Evolutionary conservation across 78 protist genomes (phyloP).

Genomic region (Tieghemostelium lacteum): DNA sequence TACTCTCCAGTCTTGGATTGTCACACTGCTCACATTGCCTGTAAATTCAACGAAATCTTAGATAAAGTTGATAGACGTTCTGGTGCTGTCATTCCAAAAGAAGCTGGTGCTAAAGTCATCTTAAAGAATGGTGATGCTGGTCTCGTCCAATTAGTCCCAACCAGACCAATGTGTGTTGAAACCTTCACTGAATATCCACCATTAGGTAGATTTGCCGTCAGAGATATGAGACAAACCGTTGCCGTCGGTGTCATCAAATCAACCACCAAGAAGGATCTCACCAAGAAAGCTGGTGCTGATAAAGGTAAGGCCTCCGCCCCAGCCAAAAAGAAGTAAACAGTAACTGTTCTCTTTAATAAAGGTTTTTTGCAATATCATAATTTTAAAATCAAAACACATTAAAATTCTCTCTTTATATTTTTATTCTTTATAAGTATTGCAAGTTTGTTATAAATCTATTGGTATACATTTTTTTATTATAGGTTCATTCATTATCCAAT

Average conservation of each 20-base stretch:
- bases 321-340: slow-evolving; percentile 24
- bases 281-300: slow-evolving; percentile 36
- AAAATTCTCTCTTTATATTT: no score
- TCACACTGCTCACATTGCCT: slow-evolving; percentile 99
- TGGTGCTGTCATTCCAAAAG: slow-evolving; percentile 84
- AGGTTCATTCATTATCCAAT: no score
- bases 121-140: slow-evolving; percentile 94
- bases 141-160: slow-evolving; percentile 93
- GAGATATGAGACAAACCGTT: slow-evolving; percentile 98
- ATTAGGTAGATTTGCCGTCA: slow-evolving; percentile 99
- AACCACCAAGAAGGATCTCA: slow-evolving; percentile 67
- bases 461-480: no score
- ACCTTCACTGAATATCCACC: slow-evolving; percentile 96
- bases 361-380: no score
- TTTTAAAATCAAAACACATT: no score
- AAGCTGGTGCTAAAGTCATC: slow-evolving; percentile 32
- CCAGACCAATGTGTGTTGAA: slow-evolving; percentile 98
- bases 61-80: slow-evolving; percentile 95
- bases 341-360: no score
- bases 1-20: slow-evolving; percentile 98
- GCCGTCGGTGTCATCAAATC: slow-evolving; percentile 98
- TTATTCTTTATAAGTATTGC: no score
- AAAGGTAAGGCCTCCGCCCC: slow-evolving; percentile 30
- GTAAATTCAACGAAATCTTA: slow-evolving; percentile 92
- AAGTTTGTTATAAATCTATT: no score